Conservation (phyloP, 768 basidiomycete genomes). For the Termitomyces sp. region DNA sequence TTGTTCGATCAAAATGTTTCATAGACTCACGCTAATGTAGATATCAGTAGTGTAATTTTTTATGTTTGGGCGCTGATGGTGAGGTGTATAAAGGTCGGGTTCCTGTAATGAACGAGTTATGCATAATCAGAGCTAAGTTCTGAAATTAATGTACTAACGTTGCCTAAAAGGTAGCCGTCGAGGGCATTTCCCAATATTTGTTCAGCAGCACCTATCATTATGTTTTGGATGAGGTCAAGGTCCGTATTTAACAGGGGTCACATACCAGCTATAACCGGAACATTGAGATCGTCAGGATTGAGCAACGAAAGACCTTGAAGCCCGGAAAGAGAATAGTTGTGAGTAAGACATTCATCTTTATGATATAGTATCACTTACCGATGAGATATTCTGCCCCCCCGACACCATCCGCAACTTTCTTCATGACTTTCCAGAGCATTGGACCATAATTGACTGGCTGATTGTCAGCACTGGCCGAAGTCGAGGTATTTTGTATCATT, state of each 20-base stretch:
- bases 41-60: conserved; percentile 41
- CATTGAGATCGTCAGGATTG: conserved; percentile 33
- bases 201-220: conserved; percentile 27
- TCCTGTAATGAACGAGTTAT: conserved; percentile 28
- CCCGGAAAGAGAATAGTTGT: neutral
- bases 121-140: neutral
- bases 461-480: conserved; percentile 36
- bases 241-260: neutral
- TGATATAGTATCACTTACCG: conserved; percentile 14
- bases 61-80: conserved; percentile 35
- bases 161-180: conserved; percentile 47
- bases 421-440: conserved; percentile 43
- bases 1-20: neutral
- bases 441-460: conserved; percentile 47
- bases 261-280: conserved; percentile 24
- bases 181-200: conserved; percentile 33
- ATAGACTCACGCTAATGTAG: conserved; percentile 43
- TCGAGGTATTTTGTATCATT: conserved; percentile 36
- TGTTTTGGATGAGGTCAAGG: neutral
- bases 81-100: conserved; percentile 55
- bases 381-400: conserved; percentile 29
- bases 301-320: conserved; percentile 38
- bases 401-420: conserved; percentile 26
- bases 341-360: neutral
- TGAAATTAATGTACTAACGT: conserved; percentile 25